Base-by-base conservation (phyloP, 2,329 filamentous ascomycete species). In the Rachicladosporium sp. region DNA sequence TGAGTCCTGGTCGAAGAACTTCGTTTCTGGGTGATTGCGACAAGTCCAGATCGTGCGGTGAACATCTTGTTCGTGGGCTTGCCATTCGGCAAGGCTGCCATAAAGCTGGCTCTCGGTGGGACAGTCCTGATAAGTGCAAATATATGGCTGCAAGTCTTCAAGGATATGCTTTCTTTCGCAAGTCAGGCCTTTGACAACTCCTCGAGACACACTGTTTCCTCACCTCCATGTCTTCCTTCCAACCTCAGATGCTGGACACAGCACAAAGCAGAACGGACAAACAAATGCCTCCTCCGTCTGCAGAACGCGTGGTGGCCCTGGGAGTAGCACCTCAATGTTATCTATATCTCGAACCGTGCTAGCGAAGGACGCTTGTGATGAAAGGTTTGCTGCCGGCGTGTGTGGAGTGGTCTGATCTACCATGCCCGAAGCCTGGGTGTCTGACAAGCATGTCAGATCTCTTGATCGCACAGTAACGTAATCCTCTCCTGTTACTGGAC, bases 121-220 rank as follows among this genome's bases (percentile, higher is more conserved):
- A 13, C 37, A 38, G 15, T 33, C 37, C n/a, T 31, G 6, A 7
- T 38, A 38, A 12, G 37, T 33, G 11, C 37, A 38, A 4, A 38
- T 29, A 8, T 38, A 38, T 8, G 37, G 37, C 6, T 19, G 37
- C n/a, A 38, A 32, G 6, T 38, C 37, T 11, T 38, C 37, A 2
- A 38, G 13, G 10, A 38, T 27, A 19, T 38, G 37, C 15, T 33
- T 33, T 12, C 37, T 38, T 19, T 19, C 15, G 15, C 15, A 19
- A 19, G 15, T 19, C 15, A 19, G 15, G 15, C 15, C 15, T 19
- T 19, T 19, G 15, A 19, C 15, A 19, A 19, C 15, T 19, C 15
- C 15, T 19, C 15, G 15, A 19, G 15, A 19, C 15, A 19, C 15
- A 19, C 15, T 19, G 15, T 19, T 19, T 6, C 9, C 31, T 4